A percentile compares a stretch with the other conserved stretches of the same genome.
phyloP scores from a whole-genome alignment of 805 yeast genomes.

The Yarrowia sp. region DNA sequence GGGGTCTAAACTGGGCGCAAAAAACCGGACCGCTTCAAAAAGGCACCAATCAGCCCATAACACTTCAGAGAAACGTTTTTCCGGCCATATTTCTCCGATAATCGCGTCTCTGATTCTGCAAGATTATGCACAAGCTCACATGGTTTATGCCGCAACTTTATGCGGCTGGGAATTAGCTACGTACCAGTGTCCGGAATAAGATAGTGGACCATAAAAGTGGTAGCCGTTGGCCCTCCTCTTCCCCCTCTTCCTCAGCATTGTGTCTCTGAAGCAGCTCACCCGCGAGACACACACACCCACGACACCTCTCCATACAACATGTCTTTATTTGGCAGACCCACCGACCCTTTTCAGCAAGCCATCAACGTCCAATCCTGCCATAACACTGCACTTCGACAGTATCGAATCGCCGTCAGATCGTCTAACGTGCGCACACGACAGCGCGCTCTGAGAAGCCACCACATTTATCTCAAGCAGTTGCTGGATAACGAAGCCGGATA shows the following conservation, averaged over 20 bases:
- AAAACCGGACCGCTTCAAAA: not conserved
- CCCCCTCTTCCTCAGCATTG: not conserved
- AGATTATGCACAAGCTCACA: constrained; percentile 37
- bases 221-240: constrained; percentile 8
- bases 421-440: constrained; percentile 28
- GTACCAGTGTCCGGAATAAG: constrained; percentile 18
- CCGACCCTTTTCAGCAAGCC: constrained; percentile 32
- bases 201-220: constrained; percentile 1
- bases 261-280: not conserved
- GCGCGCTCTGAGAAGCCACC: constrained; percentile 23
- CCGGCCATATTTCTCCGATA: not conserved
- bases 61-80: not conserved
- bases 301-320: constrained; percentile 2
- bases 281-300: not conserved
- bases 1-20: not conserved
- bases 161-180: constrained; percentile 23
- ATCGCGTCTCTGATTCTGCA: constrained; percentile 8
- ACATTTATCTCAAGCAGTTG: constrained; percentile 24
- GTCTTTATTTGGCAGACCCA: constrained; percentile 28
- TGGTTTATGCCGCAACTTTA: constrained; percentile 34
- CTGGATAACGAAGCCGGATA: constrained; percentile 28
- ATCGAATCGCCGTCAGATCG: constrained; percentile 26
- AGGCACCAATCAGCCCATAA: not conserved
- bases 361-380: constrained; percentile 23
- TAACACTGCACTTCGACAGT: constrained; percentile 19